Base-by-base conservation (phyloP, 139 green algal species). In the Spirogloea muscicola region DNA sequence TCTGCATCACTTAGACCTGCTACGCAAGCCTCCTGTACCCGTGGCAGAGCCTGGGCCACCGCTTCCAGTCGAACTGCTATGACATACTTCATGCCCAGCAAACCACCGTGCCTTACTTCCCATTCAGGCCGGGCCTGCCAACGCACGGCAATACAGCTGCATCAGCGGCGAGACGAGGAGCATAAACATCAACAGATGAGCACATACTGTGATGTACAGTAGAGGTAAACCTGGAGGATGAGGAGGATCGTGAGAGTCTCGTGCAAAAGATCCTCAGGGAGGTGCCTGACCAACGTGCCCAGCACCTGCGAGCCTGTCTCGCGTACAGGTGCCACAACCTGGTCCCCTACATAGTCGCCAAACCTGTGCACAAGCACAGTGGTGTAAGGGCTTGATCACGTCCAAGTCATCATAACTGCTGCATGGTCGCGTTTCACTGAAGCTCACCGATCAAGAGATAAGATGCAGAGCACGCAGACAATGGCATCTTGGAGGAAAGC, bases 261-360 rank as follows among this genome's bases (percentile, higher is more conserved):
- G 3, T 39, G 46, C 2, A 43, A 39, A 18, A 52, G 34, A 6
- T 49, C 5, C 16, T 66, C 38, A 0, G 69, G 46, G 33, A 92
- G 64, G 7, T 77, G 43, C 41, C 74, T 75, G 57, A 88, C 37
- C 0, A 86, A 85, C 9, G 86, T 83, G 31, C 89, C 94, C 49
- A 98, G 84, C 13, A 91, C 92, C 83, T 99, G 94, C 10, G 91
- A 92, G 3, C 88, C 87, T 9, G 93, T 97, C 86, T 99, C 94
- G 16, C 92, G 81, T 37, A 97, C 91, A 0, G 93, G 93, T 1
- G 90, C 92, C 37, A 95, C 90, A 31, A 91, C 91, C 82, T 92
- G 84, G 73, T 98, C 94, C 25, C 89, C 95, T 0, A 92, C 85
- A 66, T 90, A 98, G 86, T 98, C 94, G 0, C 87, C 90, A 80